A percentile compares a stretch with the other conserved stretches of the same genome.
phyloP scores from a whole-genome alignment of 768 basidiomycete genomes.

The Mycena belliarum region DNA sequence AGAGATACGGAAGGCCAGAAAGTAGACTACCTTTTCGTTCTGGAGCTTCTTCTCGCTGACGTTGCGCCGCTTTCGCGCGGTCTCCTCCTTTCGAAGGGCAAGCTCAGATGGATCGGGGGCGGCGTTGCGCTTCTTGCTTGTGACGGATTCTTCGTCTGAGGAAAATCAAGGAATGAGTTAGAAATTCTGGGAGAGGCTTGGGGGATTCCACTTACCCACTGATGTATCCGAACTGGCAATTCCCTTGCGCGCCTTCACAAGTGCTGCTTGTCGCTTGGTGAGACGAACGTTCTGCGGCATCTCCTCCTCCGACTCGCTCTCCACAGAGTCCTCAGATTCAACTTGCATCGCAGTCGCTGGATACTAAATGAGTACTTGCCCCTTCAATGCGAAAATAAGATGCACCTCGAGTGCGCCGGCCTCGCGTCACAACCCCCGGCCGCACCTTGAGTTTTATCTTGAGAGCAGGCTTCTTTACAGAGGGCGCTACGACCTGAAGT shows the following conservation, averaged over 20 bases:
- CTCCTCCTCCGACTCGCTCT: conserved; percentile 16
- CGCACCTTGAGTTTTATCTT: conserved; percentile 22
- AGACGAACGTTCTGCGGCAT: conserved; percentile 21
- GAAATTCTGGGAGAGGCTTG: neutral
- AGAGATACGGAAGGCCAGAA: neutral
- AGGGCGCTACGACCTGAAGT: neutral
- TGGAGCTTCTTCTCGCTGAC: conserved; percentile 82
- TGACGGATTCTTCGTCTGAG: conserved; percentile 2
- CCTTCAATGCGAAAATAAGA: neutral
- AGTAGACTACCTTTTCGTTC: conserved; percentile 68
- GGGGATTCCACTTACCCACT: conserved; percentile 1
- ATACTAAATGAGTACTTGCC: neutral
- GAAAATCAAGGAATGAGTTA: neutral
- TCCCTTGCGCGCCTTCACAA: conserved; percentile 19
- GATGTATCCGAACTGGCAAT: conserved; percentile 14
- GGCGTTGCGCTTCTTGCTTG: conserved; percentile 4
- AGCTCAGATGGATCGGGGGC: conserved; percentile 44
- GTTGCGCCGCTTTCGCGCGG: conserved; percentile 78
- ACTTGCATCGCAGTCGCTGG: conserved; percentile 5
- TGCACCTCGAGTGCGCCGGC: conserved; percentile 15
- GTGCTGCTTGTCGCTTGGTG: conserved; percentile 20
- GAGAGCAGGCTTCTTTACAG: conserved; percentile 6
- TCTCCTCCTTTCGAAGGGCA: conserved; percentile 76
- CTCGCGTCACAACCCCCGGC: conserved; percentile 1
- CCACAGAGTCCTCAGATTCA: conserved; percentile 14